A percentile compares a stretch with the other conserved stretches of the same genome.
Evolutionary conservation across 192 early-diverging fungal species (phyloP).

Genomic region (Irineochytrium annulatum): DNA sequence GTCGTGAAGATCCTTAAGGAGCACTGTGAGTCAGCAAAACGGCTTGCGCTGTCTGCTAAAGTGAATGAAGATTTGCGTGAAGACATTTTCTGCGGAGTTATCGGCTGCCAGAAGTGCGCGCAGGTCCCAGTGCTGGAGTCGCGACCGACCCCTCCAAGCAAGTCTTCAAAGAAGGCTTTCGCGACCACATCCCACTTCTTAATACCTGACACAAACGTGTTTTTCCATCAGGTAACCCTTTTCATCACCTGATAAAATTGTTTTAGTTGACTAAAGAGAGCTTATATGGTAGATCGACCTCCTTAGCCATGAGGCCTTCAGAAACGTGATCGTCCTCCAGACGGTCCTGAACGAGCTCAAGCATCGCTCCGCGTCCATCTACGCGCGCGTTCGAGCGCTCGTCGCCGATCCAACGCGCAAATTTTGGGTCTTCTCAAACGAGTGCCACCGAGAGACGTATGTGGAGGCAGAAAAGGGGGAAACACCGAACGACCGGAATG

Average conservation of each 20-base stretch:
- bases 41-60: not conserved
- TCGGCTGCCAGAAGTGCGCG: constrained; percentile 44
- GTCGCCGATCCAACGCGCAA: constrained; percentile 66
- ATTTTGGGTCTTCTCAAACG: constrained; percentile 95
- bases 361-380: constrained; percentile 73
- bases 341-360: constrained; percentile 91
- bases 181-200: constrained; percentile 62
- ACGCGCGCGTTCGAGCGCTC: constrained; percentile 73
- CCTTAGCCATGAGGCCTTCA: constrained; percentile 81
- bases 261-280: not conserved
- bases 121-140: constrained; percentile 36
- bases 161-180: not conserved
- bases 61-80: constrained; percentile 33
- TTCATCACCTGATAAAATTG: not conserved
- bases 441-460: constrained; percentile 87
- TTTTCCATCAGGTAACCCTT: constrained; percentile 41
- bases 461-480: constrained; percentile 77
- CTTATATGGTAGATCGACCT: constrained; percentile 72
- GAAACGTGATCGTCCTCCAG: constrained; percentile 87
- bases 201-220: constrained; percentile 94
- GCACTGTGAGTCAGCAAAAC: constrained; percentile 57
- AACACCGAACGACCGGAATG: constrained; percentile 92
- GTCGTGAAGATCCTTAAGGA: constrained; percentile 93
- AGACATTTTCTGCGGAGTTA: constrained; percentile 83
- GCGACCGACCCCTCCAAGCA: constrained; percentile 41